Evolutionary conservation across 2,329 filamentous ascomycete genomes (phyloP), one percentile per base, ranked within the genome.

Genomic region (Verticillium zaregamsianum): DNA sequence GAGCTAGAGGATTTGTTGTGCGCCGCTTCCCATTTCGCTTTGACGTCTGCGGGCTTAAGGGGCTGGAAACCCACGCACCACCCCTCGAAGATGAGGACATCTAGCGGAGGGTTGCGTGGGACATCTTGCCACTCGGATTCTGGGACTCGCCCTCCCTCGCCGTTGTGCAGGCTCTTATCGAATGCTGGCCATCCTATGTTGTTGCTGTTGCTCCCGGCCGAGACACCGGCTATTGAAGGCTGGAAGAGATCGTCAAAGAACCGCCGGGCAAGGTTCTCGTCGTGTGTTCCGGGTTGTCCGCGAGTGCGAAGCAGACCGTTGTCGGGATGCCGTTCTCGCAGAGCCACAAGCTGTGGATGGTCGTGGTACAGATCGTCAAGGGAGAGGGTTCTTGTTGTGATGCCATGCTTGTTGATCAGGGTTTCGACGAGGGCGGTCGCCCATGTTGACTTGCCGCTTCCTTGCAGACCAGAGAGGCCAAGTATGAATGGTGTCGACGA

Each of bases 391-490:
- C 14, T 55, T 14, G 63, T 64, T 15, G 58, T 64, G 52, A 63
- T 52, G 31, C 58, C 39, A 20, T 64, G 55, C 37, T 64, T 58
- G 49, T 28, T 33, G 55, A 61, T 64, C 40, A 64, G 61, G 23
- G 61, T 57, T 25, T 64, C 35, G n/a, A 39, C 59, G 17, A 63
- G 61, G 32, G 63, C 63, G 14, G 45, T 37, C 2, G 63, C 63
- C 63, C 63, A 64, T 28, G 63, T 64, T 49, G 63, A 64, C 59
- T 64, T 63, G 55, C 61, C 63, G 31, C 63, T 64, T 12, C 61
- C 63, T n/a, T 64, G 63, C 9, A 63, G 63, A 6, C 63, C 63
- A 9, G 61, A 64, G 45, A 63, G 32, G n/a, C 58, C 56, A 8
- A 64, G 39, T 20, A 64, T 59, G 56, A 64, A 63, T 5, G 61